Evolutionary conservation across 1,284 basidiomycete genomes (phyloP).

Genomic region (Stygiomarasmius scandens): DNA sequence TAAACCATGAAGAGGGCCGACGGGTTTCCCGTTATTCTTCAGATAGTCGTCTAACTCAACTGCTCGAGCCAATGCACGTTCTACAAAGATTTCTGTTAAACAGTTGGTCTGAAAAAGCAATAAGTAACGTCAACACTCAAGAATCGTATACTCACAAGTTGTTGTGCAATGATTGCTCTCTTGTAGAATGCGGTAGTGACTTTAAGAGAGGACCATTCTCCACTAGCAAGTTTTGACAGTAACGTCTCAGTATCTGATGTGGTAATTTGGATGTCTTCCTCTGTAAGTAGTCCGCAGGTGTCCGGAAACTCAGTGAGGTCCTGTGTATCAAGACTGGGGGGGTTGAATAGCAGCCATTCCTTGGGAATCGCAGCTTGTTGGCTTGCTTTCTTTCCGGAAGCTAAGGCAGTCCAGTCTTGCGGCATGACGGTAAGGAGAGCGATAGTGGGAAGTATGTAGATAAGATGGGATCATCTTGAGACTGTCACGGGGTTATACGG

Average conservation of each 20-base stretch:
- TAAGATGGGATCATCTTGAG: neutral
- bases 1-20: slow-evolving; percentile 52
- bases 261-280: slow-evolving; percentile 70
- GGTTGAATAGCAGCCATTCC: slow-evolving; percentile 53
- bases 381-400: slow-evolving; percentile 50
- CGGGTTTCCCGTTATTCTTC: slow-evolving; percentile 44
- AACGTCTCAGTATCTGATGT: slow-evolving; percentile 51
- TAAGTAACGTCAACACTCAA: slow-evolving; percentile 5
- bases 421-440: slow-evolving; percentile 2
- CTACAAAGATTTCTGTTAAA: slow-evolving; percentile 69
- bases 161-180: slow-evolving; percentile 80
- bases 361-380: slow-evolving; percentile 61
- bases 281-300: slow-evolving; percentile 60
- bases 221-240: slow-evolving; percentile 46
- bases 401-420: slow-evolving; percentile 52
- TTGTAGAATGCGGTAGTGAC: slow-evolving; percentile 81
- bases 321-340: slow-evolving; percentile 43
- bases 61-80: slow-evolving; percentile 60
- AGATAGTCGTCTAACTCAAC: slow-evolving; percentile 59
- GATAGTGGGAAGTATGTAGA: neutral
- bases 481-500: neutral
- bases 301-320: slow-evolving; percentile 62
- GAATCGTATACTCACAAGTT: slow-evolving; percentile 55
- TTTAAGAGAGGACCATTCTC: slow-evolving; percentile 62
- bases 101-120: slow-evolving; percentile 56